A percentile compares a stretch with the other conserved stretches of the same genome.
Evolutionary conservation across 495 filamentous ascomycete species (phyloP).

Genomic region (Mycothermus thermophilus): DNA sequence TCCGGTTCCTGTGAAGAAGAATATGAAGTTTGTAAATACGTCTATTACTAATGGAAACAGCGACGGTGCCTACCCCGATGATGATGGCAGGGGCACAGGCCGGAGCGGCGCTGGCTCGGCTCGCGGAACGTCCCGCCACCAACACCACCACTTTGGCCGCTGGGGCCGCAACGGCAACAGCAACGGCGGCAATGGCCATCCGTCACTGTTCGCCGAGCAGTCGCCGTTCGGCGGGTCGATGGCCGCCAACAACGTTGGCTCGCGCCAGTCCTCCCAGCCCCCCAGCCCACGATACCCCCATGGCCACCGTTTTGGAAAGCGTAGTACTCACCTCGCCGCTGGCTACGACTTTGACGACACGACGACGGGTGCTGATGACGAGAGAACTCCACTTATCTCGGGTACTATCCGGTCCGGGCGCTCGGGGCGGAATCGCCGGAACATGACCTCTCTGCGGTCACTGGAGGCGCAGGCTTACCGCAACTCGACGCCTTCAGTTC

Average conservation of each 20-base stretch:
- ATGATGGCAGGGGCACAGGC: slow-evolving; percentile 44
- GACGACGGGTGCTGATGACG: slow-evolving; percentile 64
- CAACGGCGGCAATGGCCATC: slow-evolving; percentile 45
- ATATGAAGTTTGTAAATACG: slow-evolving; percentile 96
- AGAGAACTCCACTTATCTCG: slow-evolving; percentile 67
- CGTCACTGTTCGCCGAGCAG: slow-evolving; percentile 64
- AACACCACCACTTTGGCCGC: slow-evolving; percentile 51
- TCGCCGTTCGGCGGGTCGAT: slow-evolving; percentile 42
- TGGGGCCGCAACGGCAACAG: slow-evolving; percentile 41
- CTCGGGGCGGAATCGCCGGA: slow-evolving; percentile 45
- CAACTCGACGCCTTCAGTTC: slow-evolving; percentile 42
- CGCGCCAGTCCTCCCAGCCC: slow-evolving; percentile 51
- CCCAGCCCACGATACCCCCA: slow-evolving; percentile 32
- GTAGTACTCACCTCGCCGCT: slow-evolving; percentile 18
- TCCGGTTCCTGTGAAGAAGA: slow-evolving; percentile 65
- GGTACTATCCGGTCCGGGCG: slow-evolving; percentile 41
- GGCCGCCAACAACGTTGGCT: slow-evolving; percentile 23
- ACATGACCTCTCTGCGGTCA: slow-evolving; percentile 46
- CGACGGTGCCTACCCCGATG: slow-evolving; percentile 46
- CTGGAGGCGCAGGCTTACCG: slow-evolving; percentile 61
- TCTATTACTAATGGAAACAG: slow-evolving; percentile 43
- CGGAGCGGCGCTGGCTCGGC: slow-evolving; percentile 48
- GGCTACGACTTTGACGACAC: slow-evolving; percentile 43
- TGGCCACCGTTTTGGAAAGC: slow-evolving; percentile 14
- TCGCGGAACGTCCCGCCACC: slow-evolving; percentile 53